Percentiles rank a stretch among this genome's conserved stretches.
Conservation (phyloP, 352 stramenopile genomes). For the Pythium brachiatum region DNA sequence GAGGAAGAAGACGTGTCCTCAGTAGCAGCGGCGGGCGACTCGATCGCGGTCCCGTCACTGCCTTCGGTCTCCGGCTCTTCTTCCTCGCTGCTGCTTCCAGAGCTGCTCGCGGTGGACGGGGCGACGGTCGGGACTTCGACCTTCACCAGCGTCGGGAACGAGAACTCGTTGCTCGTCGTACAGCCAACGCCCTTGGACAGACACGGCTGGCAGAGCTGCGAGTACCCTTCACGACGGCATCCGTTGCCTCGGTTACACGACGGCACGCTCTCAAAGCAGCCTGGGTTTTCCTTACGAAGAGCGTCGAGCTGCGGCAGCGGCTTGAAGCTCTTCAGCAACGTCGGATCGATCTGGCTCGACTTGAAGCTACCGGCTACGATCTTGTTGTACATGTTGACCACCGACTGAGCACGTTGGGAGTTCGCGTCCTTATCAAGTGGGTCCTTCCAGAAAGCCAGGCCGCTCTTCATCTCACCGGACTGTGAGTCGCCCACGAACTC, state of each 20-base stretch:
- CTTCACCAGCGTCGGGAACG: constrained; percentile 25
- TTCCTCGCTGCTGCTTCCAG: constrained; percentile 11
- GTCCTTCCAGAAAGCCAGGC: constrained; percentile 41
- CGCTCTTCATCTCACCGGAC: constrained; percentile 31
- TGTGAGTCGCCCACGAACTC: constrained; percentile 46
- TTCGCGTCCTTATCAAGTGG: constrained; percentile 33
- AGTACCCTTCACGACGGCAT: constrained; percentile 33
- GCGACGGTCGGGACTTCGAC: background rate
- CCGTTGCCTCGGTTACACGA: constrained; percentile 26
- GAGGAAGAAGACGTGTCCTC: constrained; percentile 1
- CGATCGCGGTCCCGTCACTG: constrained; percentile 15
- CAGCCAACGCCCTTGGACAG: constrained; percentile 12
- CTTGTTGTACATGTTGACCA: constrained; percentile 41
- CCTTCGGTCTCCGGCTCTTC: background rate
- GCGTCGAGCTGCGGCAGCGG: constrained; percentile 19
- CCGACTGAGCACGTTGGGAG: constrained; percentile 20
- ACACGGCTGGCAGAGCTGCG: constrained; percentile 38
- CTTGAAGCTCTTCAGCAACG: constrained; percentile 29
- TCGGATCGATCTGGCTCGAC: constrained; percentile 47
- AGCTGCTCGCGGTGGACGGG: background rate
- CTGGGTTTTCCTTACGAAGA: constrained; percentile 29
- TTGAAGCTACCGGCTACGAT: constrained; percentile 14
- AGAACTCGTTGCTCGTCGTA: constrained; percentile 5
- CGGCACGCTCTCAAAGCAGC: constrained; percentile 34
- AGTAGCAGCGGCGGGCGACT: constrained; percentile 8